Conservation (phyloP, 345 rosid genomes). For the Eucalyptus melliodora region DNA sequence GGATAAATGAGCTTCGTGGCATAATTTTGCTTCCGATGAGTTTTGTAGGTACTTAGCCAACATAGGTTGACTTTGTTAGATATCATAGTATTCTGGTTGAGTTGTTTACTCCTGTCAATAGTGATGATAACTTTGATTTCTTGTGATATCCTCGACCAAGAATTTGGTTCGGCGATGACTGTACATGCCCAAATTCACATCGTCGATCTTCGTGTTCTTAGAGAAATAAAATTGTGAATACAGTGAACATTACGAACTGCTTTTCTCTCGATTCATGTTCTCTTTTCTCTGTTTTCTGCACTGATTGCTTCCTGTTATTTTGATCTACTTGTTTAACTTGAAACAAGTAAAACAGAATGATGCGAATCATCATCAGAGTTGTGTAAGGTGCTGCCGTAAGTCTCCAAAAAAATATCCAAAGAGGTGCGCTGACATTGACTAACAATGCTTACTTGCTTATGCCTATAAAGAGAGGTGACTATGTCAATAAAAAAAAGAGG, state of each 20-base stretch:
- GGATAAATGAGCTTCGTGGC: not conserved
- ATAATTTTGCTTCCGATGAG: not conserved
- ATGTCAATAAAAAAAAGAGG: not conserved
- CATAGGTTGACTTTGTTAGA: not conserved
- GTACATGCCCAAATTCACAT: not conserved
- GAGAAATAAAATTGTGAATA: not conserved
- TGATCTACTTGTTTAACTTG: not conserved
- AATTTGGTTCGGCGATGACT: not conserved
- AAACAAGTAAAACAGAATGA: not conserved
- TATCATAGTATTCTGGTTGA: not conserved
- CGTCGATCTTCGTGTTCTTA: not conserved
- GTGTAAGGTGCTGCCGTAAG: not conserved
- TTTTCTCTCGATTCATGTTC: not conserved
- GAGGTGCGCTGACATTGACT: not conserved
- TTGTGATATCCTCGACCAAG: not conserved
- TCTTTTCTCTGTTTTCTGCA: not conserved
- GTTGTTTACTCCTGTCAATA: not conserved
- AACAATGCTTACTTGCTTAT: not conserved
- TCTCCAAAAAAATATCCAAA: not conserved
- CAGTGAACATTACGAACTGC: not conserved
- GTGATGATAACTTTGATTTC: too few species aligned
- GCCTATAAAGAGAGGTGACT: not conserved
- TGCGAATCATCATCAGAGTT: not conserved
- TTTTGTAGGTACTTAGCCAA: not conserved
- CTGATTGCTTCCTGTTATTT: not conserved